Percentiles rank a stretch among this genome's conserved stretches.
phyloP scores from a whole-genome alignment of 2,329 filamentous ascomycete species.

The Neurospora crassa region DNA sequence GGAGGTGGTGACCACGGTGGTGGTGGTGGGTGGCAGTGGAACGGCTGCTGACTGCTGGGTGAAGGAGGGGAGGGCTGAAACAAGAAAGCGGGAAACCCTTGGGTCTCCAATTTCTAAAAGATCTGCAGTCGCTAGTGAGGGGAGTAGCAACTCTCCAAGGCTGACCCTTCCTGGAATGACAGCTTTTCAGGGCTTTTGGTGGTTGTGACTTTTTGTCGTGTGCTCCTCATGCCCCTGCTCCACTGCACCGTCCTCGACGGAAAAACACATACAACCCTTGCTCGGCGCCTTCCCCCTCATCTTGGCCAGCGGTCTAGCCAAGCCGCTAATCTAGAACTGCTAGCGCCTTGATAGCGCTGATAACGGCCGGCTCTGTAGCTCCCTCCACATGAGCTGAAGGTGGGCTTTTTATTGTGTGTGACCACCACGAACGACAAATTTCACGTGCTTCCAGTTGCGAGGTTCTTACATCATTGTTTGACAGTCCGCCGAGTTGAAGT shows the following conservation, averaged over 20 bases:
- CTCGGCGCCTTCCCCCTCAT: not conserved
- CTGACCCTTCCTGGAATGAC: not conserved
- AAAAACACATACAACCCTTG: not conserved
- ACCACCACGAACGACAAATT: not conserved
- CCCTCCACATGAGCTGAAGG: not conserved
- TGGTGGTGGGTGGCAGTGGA: not conserved
- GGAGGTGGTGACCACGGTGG: not conserved
- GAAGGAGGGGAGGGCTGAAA: not conserved
- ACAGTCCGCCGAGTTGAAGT: not conserved
- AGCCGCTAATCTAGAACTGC: not conserved
- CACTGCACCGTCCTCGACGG: not conserved
- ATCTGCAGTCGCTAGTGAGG: not conserved
- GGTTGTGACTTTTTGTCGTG: not conserved
- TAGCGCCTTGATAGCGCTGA: not conserved
- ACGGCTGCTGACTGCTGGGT: not conserved
- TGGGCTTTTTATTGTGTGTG: not conserved
- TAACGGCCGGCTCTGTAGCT: not conserved
- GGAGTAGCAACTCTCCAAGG: not conserved
- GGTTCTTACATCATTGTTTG: not conserved
- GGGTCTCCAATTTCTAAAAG: not conserved
- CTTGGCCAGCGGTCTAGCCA: not conserved
- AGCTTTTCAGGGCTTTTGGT: not conserved
- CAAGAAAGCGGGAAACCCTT: not conserved
- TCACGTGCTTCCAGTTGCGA: not conserved
- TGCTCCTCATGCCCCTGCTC: not conserved